Percentiles rank a stretch among this genome's conserved stretches.
phyloP scores from a whole-genome alignment of 169 alveolate species.

The Cryptosporidium tyzzeri region DNA sequence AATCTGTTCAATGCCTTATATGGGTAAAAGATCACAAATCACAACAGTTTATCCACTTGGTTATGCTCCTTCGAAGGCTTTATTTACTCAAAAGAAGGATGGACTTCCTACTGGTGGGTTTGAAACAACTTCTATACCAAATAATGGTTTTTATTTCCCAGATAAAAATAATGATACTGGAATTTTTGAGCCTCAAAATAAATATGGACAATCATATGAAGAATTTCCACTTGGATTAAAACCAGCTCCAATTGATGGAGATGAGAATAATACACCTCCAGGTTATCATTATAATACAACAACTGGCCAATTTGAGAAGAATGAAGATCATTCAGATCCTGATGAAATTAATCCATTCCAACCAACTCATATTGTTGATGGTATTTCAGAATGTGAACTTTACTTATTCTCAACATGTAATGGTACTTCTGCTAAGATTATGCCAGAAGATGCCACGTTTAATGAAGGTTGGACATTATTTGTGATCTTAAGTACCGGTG shows the following conservation, averaged over 20 bases:
- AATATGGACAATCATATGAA: slow-evolving; percentile 17
- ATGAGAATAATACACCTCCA: slow-evolving; percentile 2
- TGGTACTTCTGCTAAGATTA: slow-evolving; percentile 44
- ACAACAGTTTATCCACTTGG: slow-evolving; percentile 35
- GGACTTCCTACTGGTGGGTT: slow-evolving; percentile 27
- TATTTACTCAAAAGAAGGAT: slow-evolving; percentile 21
- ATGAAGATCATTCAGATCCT: neutral
- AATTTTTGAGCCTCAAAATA: slow-evolving; percentile 15
- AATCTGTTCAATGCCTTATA: slow-evolving; percentile 6
- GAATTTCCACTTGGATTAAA: slow-evolving; percentile 48
- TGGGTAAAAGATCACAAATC: neutral
- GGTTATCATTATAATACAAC: slow-evolving; percentile 25
- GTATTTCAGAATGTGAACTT: slow-evolving; percentile 21
- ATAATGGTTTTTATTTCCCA: slow-evolving; percentile 44
- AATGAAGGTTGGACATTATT: slow-evolving; percentile 39
- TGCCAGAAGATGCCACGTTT: slow-evolving; percentile 31
- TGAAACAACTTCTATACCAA: slow-evolving; percentile 1
- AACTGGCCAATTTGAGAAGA: slow-evolving; percentile 49
- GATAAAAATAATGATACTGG: neutral
- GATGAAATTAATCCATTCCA: slow-evolving; percentile 3
- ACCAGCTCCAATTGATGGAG: slow-evolving; percentile 53
- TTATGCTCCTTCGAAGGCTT: slow-evolving; percentile 22
- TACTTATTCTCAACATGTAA: slow-evolving; percentile 29
- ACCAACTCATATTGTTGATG: slow-evolving; percentile 44
- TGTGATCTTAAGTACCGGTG: slow-evolving; percentile 45